phyloP scores from a whole-genome alignment of 176 grass and related monocot genomes.

The maize (Zea mays) region Zm-B73-REFERENCE-NAM-5.0 NC_050103.1:11719001-11719500 shows the following conservation, averaged over 20 bases:
- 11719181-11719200: background rate
- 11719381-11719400: no score
- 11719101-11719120: background rate
- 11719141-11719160: background rate
- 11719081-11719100: background rate
- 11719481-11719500: no score
- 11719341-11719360: background rate
- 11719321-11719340: background rate
- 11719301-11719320: background rate
- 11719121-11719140: background rate
- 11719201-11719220: background rate
- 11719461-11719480: no score
- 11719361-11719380: background rate
- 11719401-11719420: no score
- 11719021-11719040: background rate
- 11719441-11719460: no score
- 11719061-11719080: slow-evolving; percentile 11
- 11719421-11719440: no score
- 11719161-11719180: background rate
- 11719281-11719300: background rate
- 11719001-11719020: background rate
- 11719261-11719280: background rate
- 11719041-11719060: background rate
- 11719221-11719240: background rate
- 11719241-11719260: background rate